Evolutionary conservation across 2,329 filamentous ascomycete species (phyloP).

Genomic region (Trichoderma brevicompactum): DNA sequence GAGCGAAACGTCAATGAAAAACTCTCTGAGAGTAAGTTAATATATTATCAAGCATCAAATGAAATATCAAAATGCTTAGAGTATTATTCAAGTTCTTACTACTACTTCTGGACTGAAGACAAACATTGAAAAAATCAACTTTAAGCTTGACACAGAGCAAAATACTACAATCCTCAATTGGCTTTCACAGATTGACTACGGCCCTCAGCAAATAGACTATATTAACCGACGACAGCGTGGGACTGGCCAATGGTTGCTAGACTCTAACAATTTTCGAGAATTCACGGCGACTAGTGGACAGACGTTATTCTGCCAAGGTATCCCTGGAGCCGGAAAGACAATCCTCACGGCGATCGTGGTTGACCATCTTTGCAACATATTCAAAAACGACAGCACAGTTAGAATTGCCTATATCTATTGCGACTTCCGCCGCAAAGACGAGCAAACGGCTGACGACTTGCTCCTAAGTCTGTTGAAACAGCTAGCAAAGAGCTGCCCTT

Average conservation of each 20-base stretch:
- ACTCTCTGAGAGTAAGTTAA: not conserved
- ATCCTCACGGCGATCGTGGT: conserved; percentile 49
- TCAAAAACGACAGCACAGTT: conserved; percentile 31
- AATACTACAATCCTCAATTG: conserved; percentile 41
- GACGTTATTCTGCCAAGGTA: conserved; percentile 52
- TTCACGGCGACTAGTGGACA: conserved; percentile 39
- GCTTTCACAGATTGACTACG: conserved; percentile 46
- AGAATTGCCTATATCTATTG: conserved; percentile 54
- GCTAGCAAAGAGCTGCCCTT: not conserved
- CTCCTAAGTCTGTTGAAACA: conserved; percentile 3
- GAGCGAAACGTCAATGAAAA: conserved; percentile 17
- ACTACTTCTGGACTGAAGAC: too few species aligned
- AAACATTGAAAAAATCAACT: conserved; percentile 12
- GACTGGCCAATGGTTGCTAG: conserved; percentile 53
- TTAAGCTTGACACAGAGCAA: not conserved
- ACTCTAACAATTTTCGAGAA: conserved; percentile 41
- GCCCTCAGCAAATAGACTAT: conserved; percentile 46
- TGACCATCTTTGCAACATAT: conserved; percentile 46
- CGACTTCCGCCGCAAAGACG: conserved; percentile 44
- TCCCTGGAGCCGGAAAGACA: conserved; percentile 55
- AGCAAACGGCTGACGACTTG: conserved; percentile 30
- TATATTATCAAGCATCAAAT: too few species aligned
- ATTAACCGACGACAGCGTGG: conserved; percentile 42
- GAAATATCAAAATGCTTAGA: too few species aligned
- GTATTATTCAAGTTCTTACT: not conserved